A percentile compares a stretch with the other conserved stretches of the same genome.
Evolutionary conservation across 1,284 basidiomycete species (phyloP).

Genomic region (Amylostereum chailletii): DNA sequence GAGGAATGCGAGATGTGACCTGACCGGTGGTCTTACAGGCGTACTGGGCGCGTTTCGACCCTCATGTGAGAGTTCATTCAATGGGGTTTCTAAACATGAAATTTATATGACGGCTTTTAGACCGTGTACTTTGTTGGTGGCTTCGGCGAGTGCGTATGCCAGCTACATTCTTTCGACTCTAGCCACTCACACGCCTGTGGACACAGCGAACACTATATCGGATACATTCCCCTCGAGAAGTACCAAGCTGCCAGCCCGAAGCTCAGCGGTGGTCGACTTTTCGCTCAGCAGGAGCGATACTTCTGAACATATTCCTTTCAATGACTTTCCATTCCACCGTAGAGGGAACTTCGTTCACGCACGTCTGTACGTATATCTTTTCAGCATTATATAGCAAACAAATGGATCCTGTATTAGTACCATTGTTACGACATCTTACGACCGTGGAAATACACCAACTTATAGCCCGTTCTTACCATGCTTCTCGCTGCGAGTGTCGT

Average conservation of each 20-base stretch:
- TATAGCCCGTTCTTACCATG: too few relatives aligned
- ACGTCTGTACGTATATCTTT: too few relatives aligned
- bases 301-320: too few relatives aligned
- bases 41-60: slow-evolving; percentile 49
- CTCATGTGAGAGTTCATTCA: slow-evolving; percentile 26
- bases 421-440: too few relatives aligned
- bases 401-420: too few relatives aligned
- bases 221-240: slow-evolving; percentile 42
- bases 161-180: not conserved
- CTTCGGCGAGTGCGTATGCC: slow-evolving; percentile 44
- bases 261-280: too few relatives aligned
- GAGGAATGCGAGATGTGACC: not conserved
- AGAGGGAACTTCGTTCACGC: too few relatives aligned
- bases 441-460: too few relatives aligned
- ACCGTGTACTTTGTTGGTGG: slow-evolving; percentile 60
- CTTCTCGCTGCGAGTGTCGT: too few relatives aligned
- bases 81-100: not conserved
- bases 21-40: slow-evolving; percentile 22
- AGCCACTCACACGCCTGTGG: not conserved
- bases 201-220: slow-evolving; percentile 43
- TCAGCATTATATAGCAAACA: too few relatives aligned
- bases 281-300: too few relatives aligned
- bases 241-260: slow-evolving; percentile 27
- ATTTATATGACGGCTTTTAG: slow-evolving; percentile 17
- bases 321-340: too few relatives aligned